These are phyloP conservation scores for barrel medic (Medicago truncatula) DNA, from an alignment of 306 rosid genomes.

Conservation along the genomic window MtrunA17r5.0-ANR NC_053042.1:37693501-37694000, in stretches of 20 bases:
- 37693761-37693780: neutral
- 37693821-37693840: too few species aligned
- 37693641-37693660: neutral
- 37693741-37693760: neutral
- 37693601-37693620: neutral
- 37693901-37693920: too few species aligned
- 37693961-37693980: neutral
- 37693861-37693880: too few species aligned
- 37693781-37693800: too few species aligned
- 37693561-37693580: neutral
- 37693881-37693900: too few species aligned
- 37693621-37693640: slow-evolving; percentile 9
- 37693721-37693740: neutral
- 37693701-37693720: neutral
- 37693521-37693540: neutral
- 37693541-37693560: neutral
- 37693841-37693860: too few species aligned
- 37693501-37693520: neutral
- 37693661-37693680: neutral
- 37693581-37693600: neutral
- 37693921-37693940: too few species aligned
- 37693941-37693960: neutral
- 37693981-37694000: neutral
- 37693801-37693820: too few species aligned
- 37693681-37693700: neutral